phyloP scores from a whole-genome alignment of 2,329 filamentous ascomycete species.

The Iodosphaeria phyllophila region DNA sequence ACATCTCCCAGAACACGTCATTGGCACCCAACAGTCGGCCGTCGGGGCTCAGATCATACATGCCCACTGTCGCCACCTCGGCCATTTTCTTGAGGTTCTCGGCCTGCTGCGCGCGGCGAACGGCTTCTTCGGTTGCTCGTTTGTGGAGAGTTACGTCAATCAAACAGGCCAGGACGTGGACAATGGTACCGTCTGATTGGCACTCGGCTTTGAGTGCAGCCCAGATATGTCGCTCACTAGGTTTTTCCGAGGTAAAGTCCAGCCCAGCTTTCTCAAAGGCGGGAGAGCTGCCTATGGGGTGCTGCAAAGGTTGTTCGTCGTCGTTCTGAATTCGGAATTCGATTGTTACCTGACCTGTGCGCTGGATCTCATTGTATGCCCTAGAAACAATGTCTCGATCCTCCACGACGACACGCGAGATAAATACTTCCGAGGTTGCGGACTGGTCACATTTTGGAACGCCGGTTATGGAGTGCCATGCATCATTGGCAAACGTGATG shows the following conservation, averaged over 20 bases:
- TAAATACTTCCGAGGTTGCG: conserved; percentile 16
- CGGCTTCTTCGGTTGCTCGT: conserved; percentile 26
- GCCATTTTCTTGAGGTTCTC: conserved; percentile 34
- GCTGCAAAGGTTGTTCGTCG: conserved; percentile 8
- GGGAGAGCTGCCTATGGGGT: conserved; percentile 14
- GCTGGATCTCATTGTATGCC: conserved; percentile 22
- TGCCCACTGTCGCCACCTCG: conserved; percentile 32
- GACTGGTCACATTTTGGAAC: conserved; percentile 17
- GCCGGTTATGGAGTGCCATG: conserved; percentile 36
- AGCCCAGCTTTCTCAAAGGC: conserved; percentile 17
- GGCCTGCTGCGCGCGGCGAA: conserved; percentile 28
- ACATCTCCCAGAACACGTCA: conserved; percentile 33
- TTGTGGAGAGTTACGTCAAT: conserved; percentile 32
- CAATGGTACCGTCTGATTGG: conserved; percentile 20
- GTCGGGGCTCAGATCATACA: conserved; percentile 33
- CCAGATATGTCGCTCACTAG: conserved; percentile 21
- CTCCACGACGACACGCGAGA: conserved; percentile 25
- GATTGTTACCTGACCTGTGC: conserved; percentile 20
- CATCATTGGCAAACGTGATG: conserved; percentile 53
- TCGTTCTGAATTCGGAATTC: conserved; percentile 23
- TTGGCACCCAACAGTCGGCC: conserved; percentile 30
- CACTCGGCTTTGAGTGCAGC: conserved; percentile 28
- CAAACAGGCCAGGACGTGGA: conserved; percentile 27
- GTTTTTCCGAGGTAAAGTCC: conserved; percentile 14
- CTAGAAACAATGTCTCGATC: conserved; percentile 21